A percentile compares a stretch with the other conserved stretches of the same genome.
phyloP scores from a whole-genome alignment of 768 basidiomycete genomes.

The Leucocoprinus sp. region DNA sequence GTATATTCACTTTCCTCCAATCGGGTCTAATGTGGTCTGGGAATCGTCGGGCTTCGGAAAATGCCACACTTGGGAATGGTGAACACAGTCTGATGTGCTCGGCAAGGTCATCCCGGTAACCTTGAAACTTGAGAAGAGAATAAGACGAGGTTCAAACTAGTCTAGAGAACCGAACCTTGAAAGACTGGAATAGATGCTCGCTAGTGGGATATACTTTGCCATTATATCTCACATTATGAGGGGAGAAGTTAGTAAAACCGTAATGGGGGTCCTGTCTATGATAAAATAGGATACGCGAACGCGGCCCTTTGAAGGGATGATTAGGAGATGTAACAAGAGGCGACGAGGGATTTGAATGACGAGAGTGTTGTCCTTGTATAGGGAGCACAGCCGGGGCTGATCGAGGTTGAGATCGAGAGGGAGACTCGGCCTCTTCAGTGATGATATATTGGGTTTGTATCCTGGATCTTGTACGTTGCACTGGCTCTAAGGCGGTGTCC shows the following conservation, averaged over 20 bases:
- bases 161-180: conserved; percentile 54
- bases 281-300: conserved; percentile 48
- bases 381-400: conserved; percentile 1
- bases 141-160: no score
- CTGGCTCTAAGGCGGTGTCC: conserved; percentile 25
- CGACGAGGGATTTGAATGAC: conserved; percentile 7
- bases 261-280: conserved; percentile 57
- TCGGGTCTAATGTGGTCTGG: conserved; percentile 54
- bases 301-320: conserved; percentile 17
- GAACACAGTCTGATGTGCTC: conserved; percentile 63
- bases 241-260: conserved; percentile 69
- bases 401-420: neutral
- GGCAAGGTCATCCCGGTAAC: conserved; percentile 50
- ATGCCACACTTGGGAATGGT: conserved; percentile 53
- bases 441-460: conserved; percentile 22
- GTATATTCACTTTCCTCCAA: conserved; percentile 64
- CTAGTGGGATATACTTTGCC: conserved; percentile 65
- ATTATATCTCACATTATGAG: conserved; percentile 53
- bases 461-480: conserved; percentile 25
- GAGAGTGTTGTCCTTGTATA: conserved; percentile 9
- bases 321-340: conserved; percentile 13
- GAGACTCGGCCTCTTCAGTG: conserved; percentile 14
- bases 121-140: no score
- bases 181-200: conserved; percentile 71
- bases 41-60: conserved; percentile 59